phyloP scores from a whole-genome alignment of 495 filamentous ascomycete genomes.

The Endocarpon pusillum region DNA sequence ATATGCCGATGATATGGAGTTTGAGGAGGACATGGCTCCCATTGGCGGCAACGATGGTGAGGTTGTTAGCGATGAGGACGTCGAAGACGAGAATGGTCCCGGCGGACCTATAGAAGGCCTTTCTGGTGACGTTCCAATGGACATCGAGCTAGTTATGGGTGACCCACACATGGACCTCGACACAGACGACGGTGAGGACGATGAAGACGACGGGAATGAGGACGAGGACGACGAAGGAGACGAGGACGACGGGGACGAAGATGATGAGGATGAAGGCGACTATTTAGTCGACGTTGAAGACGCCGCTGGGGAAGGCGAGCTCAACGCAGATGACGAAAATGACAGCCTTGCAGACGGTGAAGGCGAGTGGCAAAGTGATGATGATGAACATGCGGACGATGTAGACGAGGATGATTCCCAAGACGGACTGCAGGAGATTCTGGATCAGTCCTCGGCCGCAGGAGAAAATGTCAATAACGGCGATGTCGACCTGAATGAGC shows the following conservation, averaged over 20 bases:
- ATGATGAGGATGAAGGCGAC: constrained; percentile 39
- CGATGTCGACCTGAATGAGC: no score
- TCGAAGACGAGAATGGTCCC: constrained; percentile 55
- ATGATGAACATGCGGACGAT: constrained; percentile 23
- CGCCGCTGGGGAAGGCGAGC: constrained; percentile 34
- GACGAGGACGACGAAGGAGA: constrained; percentile 53
- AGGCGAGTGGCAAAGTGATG: constrained; percentile 44
- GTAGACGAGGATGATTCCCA: constrained; percentile 23
- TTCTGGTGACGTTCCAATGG: constrained; percentile 54
- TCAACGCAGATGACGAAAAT: constrained; percentile 46
- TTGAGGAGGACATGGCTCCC: constrained; percentile 61
- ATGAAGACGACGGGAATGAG: constrained; percentile 37
- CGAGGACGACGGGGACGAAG: constrained; percentile 35
- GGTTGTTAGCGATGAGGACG: constrained; percentile 76
- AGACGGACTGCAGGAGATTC: not conserved
- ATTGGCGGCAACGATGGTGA: constrained; percentile 62
- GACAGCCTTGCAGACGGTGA: constrained; percentile 41
- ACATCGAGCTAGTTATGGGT: constrained; percentile 75
- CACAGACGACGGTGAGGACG: constrained; percentile 36
- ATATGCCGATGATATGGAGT: constrained; percentile 80
- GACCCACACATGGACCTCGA: constrained; percentile 48
- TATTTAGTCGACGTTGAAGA: constrained; percentile 40
- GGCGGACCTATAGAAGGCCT: constrained; percentile 79
- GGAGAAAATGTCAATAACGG: not conserved
- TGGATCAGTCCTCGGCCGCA: not conserved